phyloP scores from a whole-genome alignment of 1,284 basidiomycete genomes.

The Pseudozyma thailandica region DNA sequence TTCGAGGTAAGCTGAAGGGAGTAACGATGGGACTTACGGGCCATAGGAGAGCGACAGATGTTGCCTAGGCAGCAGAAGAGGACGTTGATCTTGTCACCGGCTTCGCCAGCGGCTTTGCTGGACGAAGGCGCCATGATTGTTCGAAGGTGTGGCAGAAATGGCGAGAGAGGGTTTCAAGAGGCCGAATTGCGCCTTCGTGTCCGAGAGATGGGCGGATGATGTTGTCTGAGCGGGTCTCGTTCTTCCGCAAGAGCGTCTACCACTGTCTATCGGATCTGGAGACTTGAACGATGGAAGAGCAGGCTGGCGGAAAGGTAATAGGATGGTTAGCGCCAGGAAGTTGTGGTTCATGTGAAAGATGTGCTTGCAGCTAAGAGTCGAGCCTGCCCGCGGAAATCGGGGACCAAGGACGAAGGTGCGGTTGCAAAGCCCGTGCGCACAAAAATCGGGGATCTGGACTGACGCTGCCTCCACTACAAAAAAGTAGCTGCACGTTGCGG shows the following conservation, averaged over 20 bases:
- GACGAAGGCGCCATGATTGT: conserved; percentile 9
- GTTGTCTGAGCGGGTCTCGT: no score
- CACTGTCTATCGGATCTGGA: no score
- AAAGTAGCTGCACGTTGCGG: no score
- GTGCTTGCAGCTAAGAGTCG: neutral
- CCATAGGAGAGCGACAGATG: conserved; percentile 65
- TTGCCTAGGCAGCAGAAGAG: conserved; percentile 65
- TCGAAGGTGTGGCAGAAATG: neutral
- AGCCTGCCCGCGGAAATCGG: neutral
- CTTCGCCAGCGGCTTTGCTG: neutral
- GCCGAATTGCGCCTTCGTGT: no score
- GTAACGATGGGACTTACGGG: conserved; percentile 16
- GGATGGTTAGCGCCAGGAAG: no score
- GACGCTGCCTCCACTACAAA: neutral
- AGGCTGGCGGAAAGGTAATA: no score
- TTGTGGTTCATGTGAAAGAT: neutral
- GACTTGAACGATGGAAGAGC: no score
- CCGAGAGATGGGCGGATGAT: no score
- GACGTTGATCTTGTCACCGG: conserved; percentile 51
- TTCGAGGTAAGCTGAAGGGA: neutral
- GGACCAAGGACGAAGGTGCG: no score
- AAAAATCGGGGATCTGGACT: neutral
- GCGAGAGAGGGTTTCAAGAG: neutral
- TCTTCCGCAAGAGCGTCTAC: no score
- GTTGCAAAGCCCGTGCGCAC: neutral